Evolutionary conservation across 441 rosid species (phyloP).

Genomic region (Raphanus hybrid): DNA sequence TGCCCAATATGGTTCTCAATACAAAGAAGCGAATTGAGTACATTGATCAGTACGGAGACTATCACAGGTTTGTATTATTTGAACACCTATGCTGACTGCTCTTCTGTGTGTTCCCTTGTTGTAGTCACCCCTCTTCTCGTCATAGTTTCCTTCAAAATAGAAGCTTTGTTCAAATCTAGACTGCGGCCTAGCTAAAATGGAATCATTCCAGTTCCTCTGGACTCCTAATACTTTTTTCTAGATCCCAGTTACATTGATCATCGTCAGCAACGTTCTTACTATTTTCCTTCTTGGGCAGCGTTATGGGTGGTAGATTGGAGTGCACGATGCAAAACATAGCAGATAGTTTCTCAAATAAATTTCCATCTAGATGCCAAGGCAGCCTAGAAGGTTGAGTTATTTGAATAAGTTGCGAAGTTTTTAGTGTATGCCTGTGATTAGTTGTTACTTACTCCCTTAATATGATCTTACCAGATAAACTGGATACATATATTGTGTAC

Average conservation of each 20-base stretch:
- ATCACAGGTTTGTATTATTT: constrained; percentile 61
- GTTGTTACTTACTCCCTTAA: constrained; percentile 25
- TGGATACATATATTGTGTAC: constrained; percentile 83
- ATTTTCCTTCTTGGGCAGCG: constrained; percentile 49
- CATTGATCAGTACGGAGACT: constrained; percentile 67
- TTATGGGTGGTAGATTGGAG: constrained; percentile 91
- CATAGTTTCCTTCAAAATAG: constrained; percentile 21
- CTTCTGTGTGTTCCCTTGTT: constrained; percentile 23
- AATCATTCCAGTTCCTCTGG: not conserved
- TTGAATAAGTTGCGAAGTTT: constrained; percentile 18
- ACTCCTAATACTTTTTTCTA: not conserved
- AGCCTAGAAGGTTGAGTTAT: constrained; percentile 66
- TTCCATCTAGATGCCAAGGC: constrained; percentile 68
- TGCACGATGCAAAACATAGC: constrained; percentile 99
- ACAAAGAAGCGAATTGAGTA: constrained; percentile 69
- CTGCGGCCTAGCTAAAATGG: not conserved
- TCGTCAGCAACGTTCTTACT: constrained; percentile 6
- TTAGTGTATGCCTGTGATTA: constrained; percentile 15
- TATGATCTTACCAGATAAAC: constrained; percentile 52
- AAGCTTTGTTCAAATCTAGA: not conserved
- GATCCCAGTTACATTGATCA: constrained; percentile 5
- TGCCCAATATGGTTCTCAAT: constrained; percentile 91
- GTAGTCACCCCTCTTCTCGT: constrained; percentile 18
- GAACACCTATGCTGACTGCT: constrained; percentile 29
- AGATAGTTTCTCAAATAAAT: constrained; percentile 73